Evolutionary conservation across 768 basidiomycete genomes (phyloP), one percentile per base, ranked within the genome.

Genomic region (Tulasnella sp.): DNA sequence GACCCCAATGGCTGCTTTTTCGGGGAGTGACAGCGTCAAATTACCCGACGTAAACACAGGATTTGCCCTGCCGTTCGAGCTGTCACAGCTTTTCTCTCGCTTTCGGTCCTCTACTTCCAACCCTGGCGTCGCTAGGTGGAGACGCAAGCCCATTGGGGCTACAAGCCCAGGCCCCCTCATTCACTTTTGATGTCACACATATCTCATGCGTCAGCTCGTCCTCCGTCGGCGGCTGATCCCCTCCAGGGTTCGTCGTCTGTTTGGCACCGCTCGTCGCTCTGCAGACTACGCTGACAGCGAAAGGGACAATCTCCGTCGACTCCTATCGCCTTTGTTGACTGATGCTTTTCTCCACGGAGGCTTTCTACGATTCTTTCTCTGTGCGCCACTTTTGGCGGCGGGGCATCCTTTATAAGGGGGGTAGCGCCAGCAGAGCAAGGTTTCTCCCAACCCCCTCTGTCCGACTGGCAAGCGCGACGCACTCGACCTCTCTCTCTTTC

Each of bases 401-500:
- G 35, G 7, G n/a, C 70, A 39, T 7, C 29, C 35, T 23, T 37
- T 71, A 15, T 5, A 71, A 39, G n/a, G 70, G 37, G n/a, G 32
- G 26, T 20, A 35, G 35, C 37, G 42, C 35, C 42, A 44, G 37
- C 70, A 39, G 35, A 20, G 20, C 42, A 39, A 39, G 70, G 20
- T 39, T 39, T 18, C 70, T 26, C 42, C 70, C 70, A 71, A 39
- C 35, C 70, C 6, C 70, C 42, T 20, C 42, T 15, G n/a, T 71
- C 35, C 35, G 35, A 44, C 70, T 39, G 35, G 18, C 35, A 71
- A 71, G 57, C 57, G 57, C 57, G 57, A 61, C 57, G 57, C 57
- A 61, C 57, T 61, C 57, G 57, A 61, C 57, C 29, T 61, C 70
- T 37, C 35, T 71, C 42, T 39, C n/a, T n/a, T 71, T 71, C 70